Base-by-base conservation (phyloP, 306 rosid genomes). In the Prunus dulcis region DNA sequence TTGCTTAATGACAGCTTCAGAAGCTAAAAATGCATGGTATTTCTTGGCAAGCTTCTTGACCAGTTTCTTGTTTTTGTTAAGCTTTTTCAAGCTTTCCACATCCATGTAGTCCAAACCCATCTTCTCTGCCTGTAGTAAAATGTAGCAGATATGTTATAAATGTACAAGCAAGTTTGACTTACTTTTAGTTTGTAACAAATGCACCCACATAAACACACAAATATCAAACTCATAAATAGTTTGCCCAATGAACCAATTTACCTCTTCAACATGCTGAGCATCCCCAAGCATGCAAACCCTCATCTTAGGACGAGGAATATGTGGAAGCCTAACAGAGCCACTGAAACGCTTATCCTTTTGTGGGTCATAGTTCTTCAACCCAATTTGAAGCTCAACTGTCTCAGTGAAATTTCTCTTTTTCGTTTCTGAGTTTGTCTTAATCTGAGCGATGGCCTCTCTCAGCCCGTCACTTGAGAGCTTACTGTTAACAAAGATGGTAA, bases 231-330 rank as follows among this genome's bases (percentile, higher is more conserved):
- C 19, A 3, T 60, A 43, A 43, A 58, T 30, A n/a, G 28, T 60
- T 46, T 0, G 0, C 11, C 5, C 25, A 3, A 25, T 43, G 20
- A 25, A 12, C 13, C 15, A 43, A 34, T 32, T 52, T 88, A 91
- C 96, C 96, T 91, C 93, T 46, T 91, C 96, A 23, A 91, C 93
- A 49, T 91, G 93, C 43, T 89, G 96, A 30, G 96, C 93, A 76
- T 91, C 96, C 2, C 96, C 96, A 68, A 91, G 88, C 96, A 91
- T 91, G 83, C 96, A 91, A 5, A 91, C 83, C 66, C 85, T 91
- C 96, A 91, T 87, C 82, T 89, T 89, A 5, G 96, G 96, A 13
- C 96, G 86, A 67, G 96, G 96, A 19, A 91, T 91, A 69, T 91
- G 92, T 0, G 93, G 96, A 69, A 91, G 79, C 73, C 85, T 89